These are phyloP conservation scores for Nemania serpens DNA, from an alignment of 2,329 filamentous ascomycete species.

Conservation along the genomic window DNA sequence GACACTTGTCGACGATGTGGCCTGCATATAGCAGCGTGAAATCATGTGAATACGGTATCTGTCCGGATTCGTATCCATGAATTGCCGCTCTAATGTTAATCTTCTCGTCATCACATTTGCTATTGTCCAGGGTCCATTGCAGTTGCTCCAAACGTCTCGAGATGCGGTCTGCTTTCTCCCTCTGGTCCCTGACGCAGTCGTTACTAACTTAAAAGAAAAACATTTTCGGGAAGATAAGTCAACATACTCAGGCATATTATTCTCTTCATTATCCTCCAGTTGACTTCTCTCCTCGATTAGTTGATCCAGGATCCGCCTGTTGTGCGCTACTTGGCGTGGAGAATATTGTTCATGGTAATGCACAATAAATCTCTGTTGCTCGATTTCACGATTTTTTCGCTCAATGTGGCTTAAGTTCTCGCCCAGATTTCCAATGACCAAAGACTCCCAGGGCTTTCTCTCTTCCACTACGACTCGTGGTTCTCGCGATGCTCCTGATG, in stretches of 20 bases:
- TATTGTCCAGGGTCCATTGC: conserved; percentile 39
- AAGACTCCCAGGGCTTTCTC: conserved; percentile 37
- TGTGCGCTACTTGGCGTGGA: conserved; percentile 31
- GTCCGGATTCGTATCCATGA: conserved; percentile 46
- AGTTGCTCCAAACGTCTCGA: conserved; percentile 42
- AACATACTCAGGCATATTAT: conserved; percentile 40
- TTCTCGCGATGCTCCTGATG: not conserved
- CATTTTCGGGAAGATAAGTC: not conserved
- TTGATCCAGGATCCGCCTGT: conserved; percentile 33
- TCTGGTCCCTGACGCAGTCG: conserved; percentile 31
- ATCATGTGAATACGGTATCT: conserved; percentile 46
- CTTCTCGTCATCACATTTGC: conserved; percentile 44
- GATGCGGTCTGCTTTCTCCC: conserved; percentile 40
- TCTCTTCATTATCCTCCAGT: conserved; percentile 42
- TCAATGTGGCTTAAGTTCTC: conserved; percentile 45
- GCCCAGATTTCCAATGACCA: conserved; percentile 45
- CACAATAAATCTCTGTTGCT: conserved; percentile 43
- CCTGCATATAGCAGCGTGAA: conserved; percentile 52
- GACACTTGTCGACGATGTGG: conserved; percentile 47
- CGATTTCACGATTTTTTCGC: conserved; percentile 45
- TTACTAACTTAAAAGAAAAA: conserved; percentile 10
- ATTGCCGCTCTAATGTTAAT: conserved; percentile 51
- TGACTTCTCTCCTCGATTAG: conserved; percentile 35
- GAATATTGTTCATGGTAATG: conserved; percentile 35
- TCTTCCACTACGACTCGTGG: conserved; percentile 1